A percentile compares a stretch with the other conserved stretches of the same genome.
Evolutionary conservation across 129 eudicot species (phyloP).

Genomic region (Saussurea involucrata): DNA sequence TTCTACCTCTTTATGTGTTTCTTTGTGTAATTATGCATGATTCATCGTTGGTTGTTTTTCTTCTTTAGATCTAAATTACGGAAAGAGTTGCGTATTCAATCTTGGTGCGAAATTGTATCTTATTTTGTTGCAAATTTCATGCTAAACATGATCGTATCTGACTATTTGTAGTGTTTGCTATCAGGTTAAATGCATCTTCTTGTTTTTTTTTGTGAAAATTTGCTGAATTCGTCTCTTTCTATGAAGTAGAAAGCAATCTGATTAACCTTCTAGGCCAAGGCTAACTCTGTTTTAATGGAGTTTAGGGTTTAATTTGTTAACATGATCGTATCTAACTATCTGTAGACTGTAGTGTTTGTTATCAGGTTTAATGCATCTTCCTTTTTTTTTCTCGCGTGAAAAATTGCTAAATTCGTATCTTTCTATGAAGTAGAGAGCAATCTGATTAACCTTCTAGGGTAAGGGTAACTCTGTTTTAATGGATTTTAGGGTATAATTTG

Average conservation of each 20-base stretch:
- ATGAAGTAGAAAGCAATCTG: background rate
- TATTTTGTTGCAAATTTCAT: background rate
- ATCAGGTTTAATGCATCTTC: background rate
- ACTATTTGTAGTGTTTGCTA: background rate
- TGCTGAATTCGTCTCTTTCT: background rate
- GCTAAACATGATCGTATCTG: background rate
- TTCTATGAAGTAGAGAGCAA: background rate
- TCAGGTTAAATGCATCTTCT: background rate
- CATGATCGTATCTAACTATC: background rate
- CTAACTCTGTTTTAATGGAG: background rate
- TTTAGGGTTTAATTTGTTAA: background rate
- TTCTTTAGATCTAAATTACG: conserved; percentile 1
- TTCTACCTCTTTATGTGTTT: background rate
- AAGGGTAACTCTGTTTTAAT: background rate
- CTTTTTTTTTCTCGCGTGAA: background rate
- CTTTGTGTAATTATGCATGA: background rate
- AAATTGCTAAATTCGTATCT: background rate
- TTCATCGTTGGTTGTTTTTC: background rate
- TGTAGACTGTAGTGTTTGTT: background rate
- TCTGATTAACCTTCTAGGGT: background rate
- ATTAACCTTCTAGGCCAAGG: background rate
- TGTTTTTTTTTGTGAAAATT: background rate
- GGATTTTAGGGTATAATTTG: background rate
- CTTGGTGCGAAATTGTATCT: background rate
- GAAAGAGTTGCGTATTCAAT: background rate